Evolutionary conservation across 768 basidiomycete species (phyloP).

Genomic region (Podaxis mareebaensis): DNA sequence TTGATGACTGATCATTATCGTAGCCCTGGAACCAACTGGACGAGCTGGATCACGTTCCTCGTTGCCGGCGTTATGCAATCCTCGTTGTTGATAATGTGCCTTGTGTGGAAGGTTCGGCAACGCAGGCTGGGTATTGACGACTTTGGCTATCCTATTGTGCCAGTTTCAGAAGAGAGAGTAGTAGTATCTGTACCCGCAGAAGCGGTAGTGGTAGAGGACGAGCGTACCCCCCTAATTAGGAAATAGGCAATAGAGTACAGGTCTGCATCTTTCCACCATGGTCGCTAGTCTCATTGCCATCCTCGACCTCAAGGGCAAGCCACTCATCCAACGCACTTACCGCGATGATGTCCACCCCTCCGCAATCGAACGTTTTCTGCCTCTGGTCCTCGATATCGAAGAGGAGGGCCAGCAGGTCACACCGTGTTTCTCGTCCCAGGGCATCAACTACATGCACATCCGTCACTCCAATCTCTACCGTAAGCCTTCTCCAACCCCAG

Average conservation of each 20-base stretch:
- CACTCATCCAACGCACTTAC: conserved; percentile 94
- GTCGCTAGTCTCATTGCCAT: conserved; percentile 82
- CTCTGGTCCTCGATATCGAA: conserved; percentile 91
- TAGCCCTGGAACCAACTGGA: conserved; percentile 84
- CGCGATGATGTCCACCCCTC: conserved; percentile 91
- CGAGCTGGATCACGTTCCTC: conserved; percentile 84
- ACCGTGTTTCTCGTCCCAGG: conserved; percentile 93
- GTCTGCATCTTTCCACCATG: conserved; percentile 9
- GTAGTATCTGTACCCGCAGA: not conserved
- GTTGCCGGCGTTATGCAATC: conserved; percentile 86
- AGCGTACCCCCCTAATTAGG: conserved; percentile 12
- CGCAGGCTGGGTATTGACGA: conserved; percentile 77
- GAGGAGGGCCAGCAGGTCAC: conserved; percentile 96
- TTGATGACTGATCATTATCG: not conserved
- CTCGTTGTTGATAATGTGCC: conserved; percentile 78
- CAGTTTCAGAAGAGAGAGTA: not conserved
- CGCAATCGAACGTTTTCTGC: conserved; percentile 91
- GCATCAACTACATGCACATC: conserved; percentile 98
- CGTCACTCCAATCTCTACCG: conserved; percentile 96
- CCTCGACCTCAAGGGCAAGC: conserved; percentile 98
- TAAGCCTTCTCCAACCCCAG: conserved; percentile 39
- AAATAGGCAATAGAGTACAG: not conserved
- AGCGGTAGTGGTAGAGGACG: not conserved
- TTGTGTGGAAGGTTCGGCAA: conserved; percentile 84
- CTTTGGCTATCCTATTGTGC: conserved; percentile 65